A percentile compares a stretch with the other conserved stretches of the same genome.
These are phyloP conservation scores for Guadua angustifolia DNA, from an alignment of 176 grass and related monocot species.

Conservation along the genomic window DNA sequence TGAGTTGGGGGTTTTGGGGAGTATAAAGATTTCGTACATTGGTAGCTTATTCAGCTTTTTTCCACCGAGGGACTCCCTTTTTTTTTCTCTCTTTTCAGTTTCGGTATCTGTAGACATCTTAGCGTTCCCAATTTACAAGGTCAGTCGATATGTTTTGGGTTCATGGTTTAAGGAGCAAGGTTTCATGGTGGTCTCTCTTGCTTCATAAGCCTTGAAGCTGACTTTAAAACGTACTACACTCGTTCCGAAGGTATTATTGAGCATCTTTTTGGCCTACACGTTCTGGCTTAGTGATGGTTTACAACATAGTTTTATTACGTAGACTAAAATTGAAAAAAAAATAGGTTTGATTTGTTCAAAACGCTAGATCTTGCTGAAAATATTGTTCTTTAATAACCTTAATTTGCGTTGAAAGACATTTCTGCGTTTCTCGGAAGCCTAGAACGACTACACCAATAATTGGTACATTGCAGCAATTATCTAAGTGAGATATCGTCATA, in stretches of 20 bases:
- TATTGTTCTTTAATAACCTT: background rate
- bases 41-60: no score
- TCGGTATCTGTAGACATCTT: background rate
- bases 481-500: background rate
- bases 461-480: background rate
- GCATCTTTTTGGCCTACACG: no score
- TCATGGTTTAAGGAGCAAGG: no score
- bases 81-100: no score
- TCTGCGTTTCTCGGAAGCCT: background rate
- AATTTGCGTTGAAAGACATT: background rate
- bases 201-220: no score
- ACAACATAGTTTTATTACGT: background rate
- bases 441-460: slow-evolving; percentile 15
- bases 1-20: background rate
- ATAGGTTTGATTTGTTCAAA: background rate
- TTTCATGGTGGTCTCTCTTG: no score
- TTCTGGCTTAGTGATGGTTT: background rate
- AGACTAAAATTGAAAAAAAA: background rate
- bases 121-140: background rate
- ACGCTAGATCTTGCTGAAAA: background rate
- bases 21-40: background rate
- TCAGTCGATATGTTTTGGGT: background rate
- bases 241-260: no score
- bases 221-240: no score
- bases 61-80: no score